A percentile compares a stretch with the other conserved stretches of the same genome.
These are phyloP conservation scores for Melocanna baccifera DNA, from an alignment of 176 grass and related monocot genomes.

Conservation along the genomic window DNA sequence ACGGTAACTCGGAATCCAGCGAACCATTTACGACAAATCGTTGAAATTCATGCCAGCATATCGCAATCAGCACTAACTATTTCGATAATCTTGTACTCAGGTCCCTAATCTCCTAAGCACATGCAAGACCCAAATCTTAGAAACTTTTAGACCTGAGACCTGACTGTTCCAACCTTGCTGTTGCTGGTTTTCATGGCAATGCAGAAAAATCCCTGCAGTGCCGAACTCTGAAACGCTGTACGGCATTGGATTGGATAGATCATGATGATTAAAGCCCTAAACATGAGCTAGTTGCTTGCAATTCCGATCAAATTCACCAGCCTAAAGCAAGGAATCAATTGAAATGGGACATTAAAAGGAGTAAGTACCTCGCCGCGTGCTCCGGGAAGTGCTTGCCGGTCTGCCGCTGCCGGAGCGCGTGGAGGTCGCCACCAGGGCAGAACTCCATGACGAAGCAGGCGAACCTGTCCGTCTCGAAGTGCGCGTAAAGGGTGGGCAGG, in stretches of 20 bases:
- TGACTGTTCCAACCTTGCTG: not conserved
- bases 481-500: constrained; percentile 60
- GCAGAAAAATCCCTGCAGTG: not conserved
- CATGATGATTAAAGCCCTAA: not conserved
- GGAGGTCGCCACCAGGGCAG: constrained; percentile 92
- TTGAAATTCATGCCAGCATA: not conserved
- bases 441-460: constrained; percentile 97
- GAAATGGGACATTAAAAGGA: not conserved
- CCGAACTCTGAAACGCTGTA: not conserved
- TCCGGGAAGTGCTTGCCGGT: constrained; percentile 63
- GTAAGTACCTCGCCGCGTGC: constrained; percentile 52
- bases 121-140: not conserved
- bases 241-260: not conserved
- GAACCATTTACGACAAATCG: not conserved
- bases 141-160: not conserved
- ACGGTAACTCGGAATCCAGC: not conserved
- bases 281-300: not conserved
- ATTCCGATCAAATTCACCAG: not conserved
- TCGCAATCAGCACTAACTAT: not conserved
- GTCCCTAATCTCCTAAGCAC: not conserved
- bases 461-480: constrained; percentile 67
- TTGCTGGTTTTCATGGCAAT: not conserved
- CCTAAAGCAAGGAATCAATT: not conserved
- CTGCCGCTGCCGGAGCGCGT: constrained; percentile 76
- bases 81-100: not conserved